phyloP scores from a whole-genome alignment of 225 moss, liverwort and hornwort species.

The Polytrichum formosum region DNA sequence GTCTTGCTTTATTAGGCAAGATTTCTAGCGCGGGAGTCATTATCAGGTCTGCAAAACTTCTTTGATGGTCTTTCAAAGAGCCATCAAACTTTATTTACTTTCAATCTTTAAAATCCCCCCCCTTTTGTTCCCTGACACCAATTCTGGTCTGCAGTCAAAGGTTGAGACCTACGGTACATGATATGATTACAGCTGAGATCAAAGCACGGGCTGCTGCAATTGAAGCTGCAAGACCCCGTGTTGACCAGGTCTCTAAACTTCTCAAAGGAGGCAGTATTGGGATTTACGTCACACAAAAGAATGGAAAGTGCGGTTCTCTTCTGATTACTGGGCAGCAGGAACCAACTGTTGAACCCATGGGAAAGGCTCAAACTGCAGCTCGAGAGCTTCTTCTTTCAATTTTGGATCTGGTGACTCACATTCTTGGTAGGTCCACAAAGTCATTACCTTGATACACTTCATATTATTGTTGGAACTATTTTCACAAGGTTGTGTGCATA shows the following conservation, averaged over 20 bases:
- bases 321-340: conserved; percentile 57
- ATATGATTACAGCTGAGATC: conserved; percentile 89
- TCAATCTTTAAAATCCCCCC: too few relatives aligned
- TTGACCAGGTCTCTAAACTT: conserved; percentile 92
- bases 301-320: conserved; percentile 53
- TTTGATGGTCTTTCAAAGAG: background rate
- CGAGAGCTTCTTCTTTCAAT: conserved; percentile 89
- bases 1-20: conserved; percentile 87
- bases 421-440: conserved; percentile 56
- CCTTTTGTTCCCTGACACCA: background rate
- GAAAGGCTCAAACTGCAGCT: conserved; percentile 90
- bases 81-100: too few relatives aligned
- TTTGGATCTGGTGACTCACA: conserved; percentile 75
- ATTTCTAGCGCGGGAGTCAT: conserved; percentile 87
- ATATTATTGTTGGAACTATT: too few relatives aligned
- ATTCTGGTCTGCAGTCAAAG: conserved; percentile 63
- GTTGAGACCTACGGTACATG: conserved; percentile 93
- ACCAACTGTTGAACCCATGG: conserved; percentile 67
- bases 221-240: conserved; percentile 94
- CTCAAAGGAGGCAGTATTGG: conserved; percentile 63
- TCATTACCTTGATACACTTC: too few relatives aligned
- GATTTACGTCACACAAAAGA: conserved; percentile 54
- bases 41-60: conserved; percentile 53
- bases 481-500: too few relatives aligned
- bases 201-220: conserved; percentile 95